Conservation (phyloP, 1,139 yeast species). For the Yamadazyma siamensis region DNA sequence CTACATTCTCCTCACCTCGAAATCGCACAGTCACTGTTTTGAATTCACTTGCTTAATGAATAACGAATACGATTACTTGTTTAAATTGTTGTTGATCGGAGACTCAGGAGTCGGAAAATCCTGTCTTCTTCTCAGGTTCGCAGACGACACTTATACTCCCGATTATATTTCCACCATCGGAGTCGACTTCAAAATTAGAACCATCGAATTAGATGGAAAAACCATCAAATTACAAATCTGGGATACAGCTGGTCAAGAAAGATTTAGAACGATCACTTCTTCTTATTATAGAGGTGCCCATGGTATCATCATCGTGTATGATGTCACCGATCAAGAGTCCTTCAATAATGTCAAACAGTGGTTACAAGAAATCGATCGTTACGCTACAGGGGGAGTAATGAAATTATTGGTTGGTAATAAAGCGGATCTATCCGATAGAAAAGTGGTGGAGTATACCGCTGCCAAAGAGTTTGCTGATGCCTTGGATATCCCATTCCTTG, state of each 20-base stretch:
- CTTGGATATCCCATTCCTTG: slow-evolving; percentile 91
- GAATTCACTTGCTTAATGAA: slow-evolving; percentile 52
- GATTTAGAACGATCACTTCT: slow-evolving; percentile 96
- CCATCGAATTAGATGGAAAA: slow-evolving; percentile 94
- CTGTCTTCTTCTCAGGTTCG: slow-evolving; percentile 88
- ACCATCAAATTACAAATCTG: slow-evolving; percentile 96
- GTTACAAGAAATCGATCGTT: slow-evolving; percentile 98
- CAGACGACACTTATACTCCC: slow-evolving; percentile 96
- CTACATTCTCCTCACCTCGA: no score
- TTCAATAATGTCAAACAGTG: slow-evolving; percentile 97
- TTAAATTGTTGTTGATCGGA: slow-evolving; percentile 90
- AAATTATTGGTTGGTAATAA: slow-evolving; percentile 95
- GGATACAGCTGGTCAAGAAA: slow-evolving; percentile 99
- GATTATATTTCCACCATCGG: slow-evolving; percentile 98
- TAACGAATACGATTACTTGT: slow-evolving; percentile 94
- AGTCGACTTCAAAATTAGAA: slow-evolving; percentile 96
- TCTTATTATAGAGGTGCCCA: slow-evolving; percentile 98
- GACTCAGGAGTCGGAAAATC: slow-evolving; percentile 99
- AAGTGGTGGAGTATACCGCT: slow-evolving; percentile 92
- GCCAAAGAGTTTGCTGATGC: slow-evolving; percentile 98
- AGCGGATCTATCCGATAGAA: slow-evolving; percentile 90
- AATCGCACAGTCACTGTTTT: no score
- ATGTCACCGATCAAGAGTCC: slow-evolving; percentile 96
- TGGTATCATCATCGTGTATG: slow-evolving; percentile 84
- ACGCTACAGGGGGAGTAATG: slow-evolving; percentile 97